A percentile compares a stretch with the other conserved stretches of the same genome.
Conservation (phyloP, 176 grass and related monocot species). For the Eragrostis curvula region DNA sequence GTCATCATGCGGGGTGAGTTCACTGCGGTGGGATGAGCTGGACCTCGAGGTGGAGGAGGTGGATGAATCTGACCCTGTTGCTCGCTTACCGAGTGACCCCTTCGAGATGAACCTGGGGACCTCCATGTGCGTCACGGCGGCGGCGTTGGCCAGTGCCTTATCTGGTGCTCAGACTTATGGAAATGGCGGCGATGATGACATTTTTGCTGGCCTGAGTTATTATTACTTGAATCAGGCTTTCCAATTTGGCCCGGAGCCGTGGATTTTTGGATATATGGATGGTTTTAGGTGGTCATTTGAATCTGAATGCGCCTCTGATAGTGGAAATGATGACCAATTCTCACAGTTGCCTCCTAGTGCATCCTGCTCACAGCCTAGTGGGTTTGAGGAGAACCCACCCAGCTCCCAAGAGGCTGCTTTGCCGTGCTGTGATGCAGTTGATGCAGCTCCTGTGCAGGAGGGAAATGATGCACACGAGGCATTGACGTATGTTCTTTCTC, state of each 20-base stretch:
- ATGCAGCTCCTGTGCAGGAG: conserved; percentile 30
- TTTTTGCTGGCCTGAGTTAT: conserved; percentile 46
- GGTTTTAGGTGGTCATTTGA: conserved; percentile 28
- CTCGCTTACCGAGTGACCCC: conserved; percentile 66
- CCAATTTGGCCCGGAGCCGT: not conserved
- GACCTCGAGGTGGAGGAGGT: not conserved
- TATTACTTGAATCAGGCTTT: conserved; percentile 48
- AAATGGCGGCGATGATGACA: not conserved
- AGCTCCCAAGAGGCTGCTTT: conserved; percentile 41
- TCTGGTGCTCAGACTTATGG: conserved; percentile 38
- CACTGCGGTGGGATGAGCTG: conserved; percentile 40
- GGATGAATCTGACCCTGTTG: conserved; percentile 49
- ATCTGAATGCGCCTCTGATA: conserved; percentile 13
- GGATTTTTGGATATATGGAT: conserved; percentile 12
- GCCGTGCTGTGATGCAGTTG: not conserved
- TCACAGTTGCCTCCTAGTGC: conserved; percentile 11
- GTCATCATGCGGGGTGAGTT: conserved; percentile 46
- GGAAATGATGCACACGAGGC: conserved; percentile 57
- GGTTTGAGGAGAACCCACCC: conserved; percentile 18
- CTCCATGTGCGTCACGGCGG: conserved; percentile 24
- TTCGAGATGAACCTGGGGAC: conserved; percentile 73
- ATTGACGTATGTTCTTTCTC: conserved; percentile 50
- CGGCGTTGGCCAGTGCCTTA: conserved; percentile 46
- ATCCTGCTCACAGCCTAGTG: conserved; percentile 2
- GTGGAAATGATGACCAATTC: not conserved